Base-by-base conservation (phyloP, 2,329 filamentous ascomycete species). In the Fusarium begoniae region DNA sequence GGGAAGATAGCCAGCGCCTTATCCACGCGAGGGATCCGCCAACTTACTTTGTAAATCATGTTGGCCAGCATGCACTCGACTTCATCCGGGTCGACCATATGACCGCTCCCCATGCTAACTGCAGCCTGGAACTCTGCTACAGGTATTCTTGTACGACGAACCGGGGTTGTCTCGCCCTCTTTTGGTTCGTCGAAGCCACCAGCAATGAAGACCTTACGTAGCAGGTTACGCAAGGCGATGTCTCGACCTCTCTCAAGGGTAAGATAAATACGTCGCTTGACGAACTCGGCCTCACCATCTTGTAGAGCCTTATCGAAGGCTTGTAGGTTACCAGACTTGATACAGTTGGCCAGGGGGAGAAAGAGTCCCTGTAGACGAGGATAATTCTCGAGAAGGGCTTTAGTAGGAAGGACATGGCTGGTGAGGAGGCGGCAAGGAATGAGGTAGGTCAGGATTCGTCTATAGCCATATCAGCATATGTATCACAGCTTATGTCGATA, bases 1-100 rank as follows among this genome's bases (percentile, higher is more conserved):
- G 24, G 22, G 44, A 38, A 73, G 66, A 67, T 66, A 72, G 50
- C 63, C 59, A 54, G 28, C 37, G 54, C 61, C 54, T 66, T 37
- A 56, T 50, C 32, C 22, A 66, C 37, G 38, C 32, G 45, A 63
- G 64, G 28, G 47, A 50, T 65, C 26, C 51, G 50, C 56, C 57
- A 63, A 78, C 83, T 75, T 83, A 97, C 96, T 90, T 98, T 99
- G 87, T 98, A 99, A 71, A 99, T 98, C 89, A 98, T 94, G 81
- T 98, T 98, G 35, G 96, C 94, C 79, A 99, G 81, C 77, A 98
- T 85, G 82, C 96, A 99, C 83, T 99, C 97, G 8, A 98, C 95
- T 83, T 99, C 96, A 80, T 99, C 97, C 38, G 89, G 88, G 77
- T 98, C 96, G 40, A 97, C 86, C 40, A 87, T 84, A 79, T 93